Evolutionary conservation across 2,329 filamentous ascomycete species (phyloP).

Genomic region (Microsporum audouinii): DNA sequence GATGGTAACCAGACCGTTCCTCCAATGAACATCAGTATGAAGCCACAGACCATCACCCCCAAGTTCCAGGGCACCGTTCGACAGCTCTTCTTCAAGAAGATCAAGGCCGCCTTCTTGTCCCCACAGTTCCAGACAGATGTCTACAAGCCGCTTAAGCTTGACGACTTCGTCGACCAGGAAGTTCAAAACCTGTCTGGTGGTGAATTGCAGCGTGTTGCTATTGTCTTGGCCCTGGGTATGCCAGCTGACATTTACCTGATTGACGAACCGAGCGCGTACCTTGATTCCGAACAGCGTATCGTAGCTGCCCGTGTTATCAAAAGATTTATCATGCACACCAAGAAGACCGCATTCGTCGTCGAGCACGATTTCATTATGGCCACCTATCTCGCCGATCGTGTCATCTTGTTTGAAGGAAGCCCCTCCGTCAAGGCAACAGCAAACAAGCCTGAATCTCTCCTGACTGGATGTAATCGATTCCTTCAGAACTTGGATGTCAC

Average conservation of each 20-base stretch:
- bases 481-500: slow-evolving; percentile 94
- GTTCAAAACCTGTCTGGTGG: slow-evolving; percentile 98
- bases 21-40: slow-evolving; percentile 96
- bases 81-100: slow-evolving; percentile 99
- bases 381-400: slow-evolving; percentile 72
- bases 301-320: slow-evolving; percentile 96
- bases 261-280: slow-evolving; percentile 92
- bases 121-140: slow-evolving; percentile 99
- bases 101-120: slow-evolving; percentile 89
- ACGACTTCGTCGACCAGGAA: slow-evolving; percentile 99
- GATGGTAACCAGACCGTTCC: slow-evolving; percentile 69
- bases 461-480: slow-evolving; percentile 94
- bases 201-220: slow-evolving; percentile 98
- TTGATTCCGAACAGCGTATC: slow-evolving; percentile 98
- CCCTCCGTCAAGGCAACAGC: slow-evolving; percentile 81
- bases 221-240: slow-evolving; percentile 88
- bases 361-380: slow-evolving; percentile 99
- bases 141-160: slow-evolving; percentile 97
- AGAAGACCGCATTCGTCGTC: slow-evolving; percentile 98
- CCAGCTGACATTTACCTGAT: slow-evolving; percentile 98
- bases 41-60: slow-evolving; percentile 97
- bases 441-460: slow-evolving; percentile 78
- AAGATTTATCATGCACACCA: slow-evolving; percentile 99
- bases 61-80: slow-evolving; percentile 96
- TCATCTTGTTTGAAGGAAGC: slow-evolving; percentile 95